phyloP scores from a whole-genome alignment of 208 protist species.

The Leptomonas seymouri region DNA sequence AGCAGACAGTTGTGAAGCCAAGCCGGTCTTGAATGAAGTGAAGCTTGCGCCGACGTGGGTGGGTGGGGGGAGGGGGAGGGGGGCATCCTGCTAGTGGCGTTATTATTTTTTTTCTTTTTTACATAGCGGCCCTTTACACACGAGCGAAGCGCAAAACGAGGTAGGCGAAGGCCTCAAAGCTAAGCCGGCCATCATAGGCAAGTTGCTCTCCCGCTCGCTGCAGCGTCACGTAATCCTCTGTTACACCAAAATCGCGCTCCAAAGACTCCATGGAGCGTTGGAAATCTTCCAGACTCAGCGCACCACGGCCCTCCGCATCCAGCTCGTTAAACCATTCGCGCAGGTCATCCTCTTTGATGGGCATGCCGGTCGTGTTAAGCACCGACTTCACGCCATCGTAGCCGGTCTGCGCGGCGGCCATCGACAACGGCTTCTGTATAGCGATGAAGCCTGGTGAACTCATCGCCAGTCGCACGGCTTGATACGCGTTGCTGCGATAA shows the following conservation, averaged over 20 bases:
- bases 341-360: constrained; percentile 59
- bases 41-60: not conserved
- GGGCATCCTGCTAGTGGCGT: no score
- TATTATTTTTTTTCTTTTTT: no score
- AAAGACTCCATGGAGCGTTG: constrained; percentile 47
- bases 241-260: constrained; percentile 71
- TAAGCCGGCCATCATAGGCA: constrained; percentile 49
- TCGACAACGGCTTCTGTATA: constrained; percentile 11
- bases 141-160: constrained; percentile 65
- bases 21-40: not conserved
- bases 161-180: constrained; percentile 83
- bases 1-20: no score
- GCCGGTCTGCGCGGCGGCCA: constrained; percentile 1
- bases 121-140: no score
- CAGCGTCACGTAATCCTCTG: constrained; percentile 42
- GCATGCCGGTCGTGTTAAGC: constrained; percentile 68
- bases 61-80: no score
- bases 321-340: constrained; percentile 73
- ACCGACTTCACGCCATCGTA: constrained; percentile 36
- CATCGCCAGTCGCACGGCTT: constrained; percentile 67
- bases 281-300: constrained; percentile 51
- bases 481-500: constrained; percentile 76
- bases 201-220: constrained; percentile 49
- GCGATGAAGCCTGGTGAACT: constrained; percentile 47
- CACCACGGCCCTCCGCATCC: constrained; percentile 37